Evolutionary conservation across 2,329 filamentous ascomycete species (phyloP), one percentile per base, ranked within the genome.

Genomic region (Colletotrichum trifolii): DNA sequence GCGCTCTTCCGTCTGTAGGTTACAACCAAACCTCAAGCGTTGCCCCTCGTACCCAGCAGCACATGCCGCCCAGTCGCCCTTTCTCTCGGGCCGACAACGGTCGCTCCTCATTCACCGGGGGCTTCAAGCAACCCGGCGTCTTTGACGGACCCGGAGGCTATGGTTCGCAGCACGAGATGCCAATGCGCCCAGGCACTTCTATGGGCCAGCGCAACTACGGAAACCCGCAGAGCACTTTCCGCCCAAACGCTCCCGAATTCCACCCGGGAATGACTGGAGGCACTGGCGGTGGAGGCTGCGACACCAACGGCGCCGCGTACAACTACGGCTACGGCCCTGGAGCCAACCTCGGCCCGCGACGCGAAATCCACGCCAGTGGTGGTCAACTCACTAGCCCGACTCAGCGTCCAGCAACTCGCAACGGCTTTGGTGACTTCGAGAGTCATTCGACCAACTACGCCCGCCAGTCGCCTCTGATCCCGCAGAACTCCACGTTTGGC

Each of bases 171-270:
- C 46, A 46, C 13, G 36, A 42, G 38, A 49, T 56, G 49, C 60
- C 47, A 8, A 33, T 42, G 43, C 66, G 67, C 11, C 60, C 65
- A 45, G 42, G 54, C 25, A 65, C 60, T 54, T 46, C 60, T 36
- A 68, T 68, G 53, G 57, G 57, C 15, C 49, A 67, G 13, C 64
- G 54, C 12, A 33, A 36, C 34, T 59, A 53, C 48, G 25, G 47
- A 25, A 38, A 48, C 7, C 50, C 60, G 40, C 50, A 64, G 10
- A 4, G 61, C 67, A 34, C 68, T 66, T 79, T 78, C 66, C 72
- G 75, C 8, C 72, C 74, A 39, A 73, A 70, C 39, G 75, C 73
- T n/a, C 69, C 72, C 5, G 76, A 78, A 58, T 75, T 76, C 34
- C 75, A 73, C 34, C 75, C 74, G 12, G 59, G 68, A 64, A 64